phyloP scores from a whole-genome alignment of 345 rosid species.

The Camelina sativa region DNA sequence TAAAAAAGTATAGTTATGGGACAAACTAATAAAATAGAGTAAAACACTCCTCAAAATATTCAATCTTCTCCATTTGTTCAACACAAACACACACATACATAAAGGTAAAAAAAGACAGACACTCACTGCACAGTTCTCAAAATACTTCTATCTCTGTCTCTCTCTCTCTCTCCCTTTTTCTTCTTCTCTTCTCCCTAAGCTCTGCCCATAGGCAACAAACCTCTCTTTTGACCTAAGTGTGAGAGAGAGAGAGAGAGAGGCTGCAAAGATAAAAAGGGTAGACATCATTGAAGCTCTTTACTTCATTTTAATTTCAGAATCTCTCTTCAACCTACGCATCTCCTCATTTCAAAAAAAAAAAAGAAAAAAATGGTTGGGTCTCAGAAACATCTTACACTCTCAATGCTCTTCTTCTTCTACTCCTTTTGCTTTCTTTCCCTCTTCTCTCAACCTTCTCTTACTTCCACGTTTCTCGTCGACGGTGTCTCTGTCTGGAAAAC shows the following conservation, averaged over 20 bases:
- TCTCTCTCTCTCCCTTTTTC: constrained; percentile 11
- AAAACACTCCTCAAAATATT: constrained; percentile 31
- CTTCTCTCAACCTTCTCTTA: constrained; percentile 47
- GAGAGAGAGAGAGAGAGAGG: constrained; percentile 15
- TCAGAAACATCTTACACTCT: constrained; percentile 35
- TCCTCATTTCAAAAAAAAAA: constrained; percentile 16
- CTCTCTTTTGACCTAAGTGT: constrained; percentile 45
- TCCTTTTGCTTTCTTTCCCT: constrained; percentile 45
- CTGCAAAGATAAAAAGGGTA: constrained; percentile 46
- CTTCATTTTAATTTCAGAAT: constrained; percentile 21
- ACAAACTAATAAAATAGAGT: not conserved
- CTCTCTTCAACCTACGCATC: constrained; percentile 30
- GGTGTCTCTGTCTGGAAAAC: constrained; percentile 75
- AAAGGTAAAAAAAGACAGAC: constrained; percentile 41
- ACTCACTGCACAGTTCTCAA: constrained; percentile 45
- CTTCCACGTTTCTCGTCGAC: constrained; percentile 64
- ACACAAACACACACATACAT: constrained; percentile 30
- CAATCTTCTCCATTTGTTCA: constrained; percentile 36
- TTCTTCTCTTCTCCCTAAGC: constrained; percentile 39
- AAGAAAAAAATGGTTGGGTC: constrained; percentile 30
- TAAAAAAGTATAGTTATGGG: not conserved
- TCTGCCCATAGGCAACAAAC: constrained; percentile 38
- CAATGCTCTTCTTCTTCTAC: constrained; percentile 41
- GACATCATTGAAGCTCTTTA: constrained; percentile 45
- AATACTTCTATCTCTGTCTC: constrained; percentile 26